Percentiles rank a stretch among this genome's conserved stretches.
These are phyloP conservation scores for Thelonectria rubi DNA, from an alignment of 2,329 filamentous ascomycete species.

Conservation along the genomic window DNA sequence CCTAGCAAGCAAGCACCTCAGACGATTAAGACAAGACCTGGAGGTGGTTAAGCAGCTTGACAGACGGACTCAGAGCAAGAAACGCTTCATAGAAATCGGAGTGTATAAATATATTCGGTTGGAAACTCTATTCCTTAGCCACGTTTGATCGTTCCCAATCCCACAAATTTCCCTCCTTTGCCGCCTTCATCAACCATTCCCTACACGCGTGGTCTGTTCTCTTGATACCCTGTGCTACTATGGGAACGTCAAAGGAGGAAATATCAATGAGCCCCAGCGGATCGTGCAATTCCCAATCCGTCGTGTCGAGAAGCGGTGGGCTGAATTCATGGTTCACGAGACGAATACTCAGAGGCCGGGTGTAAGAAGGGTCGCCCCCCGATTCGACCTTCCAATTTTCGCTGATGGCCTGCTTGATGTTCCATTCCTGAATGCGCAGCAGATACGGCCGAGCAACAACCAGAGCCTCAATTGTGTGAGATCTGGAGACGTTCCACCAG, in stretches of 20 bases:
- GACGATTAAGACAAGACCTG: too few species aligned
- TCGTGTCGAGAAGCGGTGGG: constrained; percentile 11
- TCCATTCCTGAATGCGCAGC: constrained; percentile 23
- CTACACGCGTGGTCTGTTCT: constrained; percentile 28
- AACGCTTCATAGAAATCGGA: too few species aligned
- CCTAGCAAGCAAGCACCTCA: too few species aligned
- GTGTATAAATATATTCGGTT: too few species aligned
- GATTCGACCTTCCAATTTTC: constrained; percentile 21
- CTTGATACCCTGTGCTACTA: background rate
- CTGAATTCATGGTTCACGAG: constrained; percentile 31
- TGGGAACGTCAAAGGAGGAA: constrained; percentile 16
- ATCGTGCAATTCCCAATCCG: constrained; percentile 10
- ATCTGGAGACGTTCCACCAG: constrained; percentile 26
- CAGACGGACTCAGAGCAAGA: too few species aligned
- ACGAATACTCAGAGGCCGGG: constrained; percentile 26
- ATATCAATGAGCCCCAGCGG: constrained; percentile 16
- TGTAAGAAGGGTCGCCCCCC: constrained; percentile 29
- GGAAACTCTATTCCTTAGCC: too few species aligned
- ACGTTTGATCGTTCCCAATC: too few species aligned
- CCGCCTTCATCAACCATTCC: constrained; percentile 27
- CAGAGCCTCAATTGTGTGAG: constrained; percentile 18
- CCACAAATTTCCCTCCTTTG: constrained; percentile 26
- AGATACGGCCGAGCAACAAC: constrained; percentile 24
- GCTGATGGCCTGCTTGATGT: constrained; percentile 24
- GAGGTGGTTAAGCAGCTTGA: too few species aligned